Percentiles rank a stretch among this genome's conserved stretches.
These are phyloP conservation scores for Byssoonygena ceratinophila DNA, from an alignment of 2,329 filamentous ascomycete species.

Conservation along the genomic window DNA sequence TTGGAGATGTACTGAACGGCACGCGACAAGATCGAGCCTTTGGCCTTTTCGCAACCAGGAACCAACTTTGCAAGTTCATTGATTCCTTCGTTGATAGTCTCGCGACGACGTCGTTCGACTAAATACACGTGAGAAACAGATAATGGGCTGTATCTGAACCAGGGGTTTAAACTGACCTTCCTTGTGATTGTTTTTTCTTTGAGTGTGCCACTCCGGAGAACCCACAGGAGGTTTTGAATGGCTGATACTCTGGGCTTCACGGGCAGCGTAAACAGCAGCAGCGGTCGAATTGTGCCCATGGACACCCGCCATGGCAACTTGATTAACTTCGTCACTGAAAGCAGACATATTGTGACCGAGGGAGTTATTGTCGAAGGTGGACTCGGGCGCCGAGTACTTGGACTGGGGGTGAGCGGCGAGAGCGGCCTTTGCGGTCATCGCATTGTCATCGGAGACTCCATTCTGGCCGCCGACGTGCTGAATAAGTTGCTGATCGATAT, in stretches of 20 bases:
- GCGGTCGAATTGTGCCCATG: conserved; percentile 46
- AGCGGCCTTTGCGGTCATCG: conserved; percentile 39
- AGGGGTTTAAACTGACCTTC: conserved; percentile 56
- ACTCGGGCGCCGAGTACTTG: conserved; percentile 32
- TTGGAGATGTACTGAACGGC: conserved; percentile 91
- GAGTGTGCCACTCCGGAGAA: conserved; percentile 94
- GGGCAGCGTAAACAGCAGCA: conserved; percentile 45
- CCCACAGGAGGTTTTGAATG: conserved; percentile 74
- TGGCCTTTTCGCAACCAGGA: conserved; percentile 96
- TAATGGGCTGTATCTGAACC: background rate
- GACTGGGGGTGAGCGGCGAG: conserved; percentile 37
- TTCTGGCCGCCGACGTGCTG: conserved; percentile 45
- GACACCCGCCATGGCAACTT: conserved; percentile 27
- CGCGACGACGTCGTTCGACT: conserved; percentile 93
- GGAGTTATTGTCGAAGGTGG: conserved; percentile 15
- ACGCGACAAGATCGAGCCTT: conserved; percentile 87
- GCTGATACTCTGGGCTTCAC: conserved; percentile 41
- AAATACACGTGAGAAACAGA: background rate
- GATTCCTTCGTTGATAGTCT: conserved; percentile 98
- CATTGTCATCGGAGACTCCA: conserved; percentile 40
- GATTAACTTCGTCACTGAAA: conserved; percentile 34
- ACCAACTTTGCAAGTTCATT: conserved; percentile 97
- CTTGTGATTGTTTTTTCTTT: conserved; percentile 96
- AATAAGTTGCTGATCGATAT: conserved; percentile 38
- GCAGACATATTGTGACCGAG: conserved; percentile 16